A percentile compares a stretch with the other conserved stretches of the same genome.
Conservation (phyloP, 1,139 yeast species). For the Candida albicans region DNA sequence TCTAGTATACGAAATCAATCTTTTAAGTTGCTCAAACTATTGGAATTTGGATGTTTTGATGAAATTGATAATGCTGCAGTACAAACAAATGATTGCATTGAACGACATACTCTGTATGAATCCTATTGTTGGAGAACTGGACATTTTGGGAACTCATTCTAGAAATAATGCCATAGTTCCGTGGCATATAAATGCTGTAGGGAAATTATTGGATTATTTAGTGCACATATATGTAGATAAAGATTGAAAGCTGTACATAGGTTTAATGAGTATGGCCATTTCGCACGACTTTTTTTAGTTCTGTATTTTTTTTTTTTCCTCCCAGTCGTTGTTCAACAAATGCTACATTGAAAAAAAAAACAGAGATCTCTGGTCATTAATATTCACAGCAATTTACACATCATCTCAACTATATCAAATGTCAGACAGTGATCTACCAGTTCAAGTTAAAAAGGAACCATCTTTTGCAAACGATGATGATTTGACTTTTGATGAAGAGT, state of each 20-base stretch:
- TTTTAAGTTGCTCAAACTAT: constrained; percentile 68
- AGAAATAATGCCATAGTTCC: constrained; percentile 47
- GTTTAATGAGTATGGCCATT: background rate
- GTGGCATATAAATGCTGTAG: constrained; percentile 83
- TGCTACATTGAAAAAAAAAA: background rate
- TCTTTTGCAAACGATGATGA: constrained; percentile 10
- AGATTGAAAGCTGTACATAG: constrained; percentile 14
- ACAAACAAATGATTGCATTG: constrained; percentile 60
- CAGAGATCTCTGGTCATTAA: background rate
- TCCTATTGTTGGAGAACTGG: constrained; percentile 21
- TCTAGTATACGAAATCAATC: constrained; percentile 56
- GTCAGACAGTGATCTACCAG: constrained; percentile 8
- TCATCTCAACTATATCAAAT: constrained; percentile 3
- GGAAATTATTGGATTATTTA: constrained; percentile 56
- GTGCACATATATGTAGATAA: constrained; percentile 44
- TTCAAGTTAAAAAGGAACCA: constrained; percentile 1
- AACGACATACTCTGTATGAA: constrained; percentile 41
- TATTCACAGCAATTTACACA: background rate
- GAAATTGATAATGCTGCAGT: constrained; percentile 63
- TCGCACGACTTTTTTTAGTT: constrained; percentile 1
- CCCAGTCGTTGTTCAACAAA: background rate
- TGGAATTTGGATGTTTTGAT: constrained; percentile 58
- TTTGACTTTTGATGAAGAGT: constrained; percentile 16
- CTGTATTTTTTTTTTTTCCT: constrained; percentile 2
- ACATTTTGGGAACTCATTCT: background rate